Evolutionary conservation across 2,329 filamentous ascomycete genomes (phyloP).

Genomic region (Sporothrix globosa): DNA sequence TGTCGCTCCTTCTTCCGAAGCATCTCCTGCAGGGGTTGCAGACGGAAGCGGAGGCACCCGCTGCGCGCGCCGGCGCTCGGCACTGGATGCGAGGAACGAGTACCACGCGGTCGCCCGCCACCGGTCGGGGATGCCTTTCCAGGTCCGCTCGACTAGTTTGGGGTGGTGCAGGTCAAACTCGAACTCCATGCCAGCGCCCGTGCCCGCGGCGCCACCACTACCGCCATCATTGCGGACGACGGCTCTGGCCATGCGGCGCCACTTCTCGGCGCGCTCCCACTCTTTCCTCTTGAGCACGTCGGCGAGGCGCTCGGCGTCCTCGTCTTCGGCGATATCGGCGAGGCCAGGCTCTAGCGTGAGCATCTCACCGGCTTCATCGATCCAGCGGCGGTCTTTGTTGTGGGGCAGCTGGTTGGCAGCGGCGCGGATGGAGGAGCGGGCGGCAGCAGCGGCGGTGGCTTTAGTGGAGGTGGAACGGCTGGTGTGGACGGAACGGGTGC

Average conservation of each 20-base stretch:
- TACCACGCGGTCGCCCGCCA: conserved; percentile 96
- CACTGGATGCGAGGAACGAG: conserved; percentile 81
- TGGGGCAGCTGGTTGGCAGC: conserved; percentile 63
- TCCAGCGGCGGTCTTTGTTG: conserved; percentile 62
- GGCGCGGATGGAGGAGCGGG: conserved; percentile 59
- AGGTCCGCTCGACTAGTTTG: conserved; percentile 88
- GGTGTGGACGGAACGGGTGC: conserved; percentile 63
- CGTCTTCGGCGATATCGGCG: conserved; percentile 60
- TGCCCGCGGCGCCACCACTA: no score
- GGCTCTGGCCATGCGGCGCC: conserved; percentile 67
- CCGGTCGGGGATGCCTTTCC: conserved; percentile 97
- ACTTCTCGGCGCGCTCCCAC: conserved; percentile 65
- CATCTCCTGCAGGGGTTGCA: background rate
- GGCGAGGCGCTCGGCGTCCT: conserved; percentile 55
- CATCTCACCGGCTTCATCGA: conserved; percentile 70
- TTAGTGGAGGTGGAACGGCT: conserved; percentile 49
- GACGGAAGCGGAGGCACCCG: conserved; percentile 15
- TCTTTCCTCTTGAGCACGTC: conserved; percentile 66
- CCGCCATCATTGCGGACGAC: conserved; percentile 51
- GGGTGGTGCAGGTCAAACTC: conserved; percentile 81
- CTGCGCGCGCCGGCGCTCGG: conserved; percentile 49
- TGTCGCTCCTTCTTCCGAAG: background rate
- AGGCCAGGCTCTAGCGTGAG: conserved; percentile 62
- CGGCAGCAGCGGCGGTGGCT: conserved; percentile 46
- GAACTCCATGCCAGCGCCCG: conserved; percentile 58